Conservation (phyloP, 1,139 yeast genomes). For the Saccharomyces hybrid region DNA sequence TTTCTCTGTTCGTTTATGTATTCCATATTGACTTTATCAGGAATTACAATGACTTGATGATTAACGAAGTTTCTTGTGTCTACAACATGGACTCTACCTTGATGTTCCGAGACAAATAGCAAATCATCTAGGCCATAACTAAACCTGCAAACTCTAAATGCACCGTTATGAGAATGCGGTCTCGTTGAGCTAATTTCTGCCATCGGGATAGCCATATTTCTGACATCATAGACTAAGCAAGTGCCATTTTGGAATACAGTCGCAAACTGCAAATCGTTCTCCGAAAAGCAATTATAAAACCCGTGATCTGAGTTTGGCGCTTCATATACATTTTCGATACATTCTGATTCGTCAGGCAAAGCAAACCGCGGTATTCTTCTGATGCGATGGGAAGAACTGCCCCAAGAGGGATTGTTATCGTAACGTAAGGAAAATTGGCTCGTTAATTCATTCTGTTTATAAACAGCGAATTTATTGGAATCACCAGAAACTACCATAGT, state of each 20-base stretch:
- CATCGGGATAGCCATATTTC: conserved; percentile 50
- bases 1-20: conserved; percentile 6
- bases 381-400: conserved; percentile 15
- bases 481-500: conserved; percentile 55
- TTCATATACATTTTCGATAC: conserved; percentile 35
- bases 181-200: conserved; percentile 55
- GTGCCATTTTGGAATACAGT: conserved; percentile 82
- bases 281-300: conserved; percentile 72
- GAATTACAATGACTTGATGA: conserved; percentile 67
- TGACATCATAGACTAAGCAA: conserved; percentile 65
- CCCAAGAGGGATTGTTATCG: conserved; percentile 24
- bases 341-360: conserved; percentile 23
- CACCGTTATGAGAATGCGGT: conserved; percentile 39
- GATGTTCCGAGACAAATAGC: conserved; percentile 72
- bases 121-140: conserved; percentile 68
- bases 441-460: conserved; percentile 36
- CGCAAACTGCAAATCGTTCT: conserved; percentile 65
- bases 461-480: conserved; percentile 42
- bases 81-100: conserved; percentile 74
- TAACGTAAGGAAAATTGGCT: conserved; percentile 26
- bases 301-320: conserved; percentile 66
- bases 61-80: conserved; percentile 66
- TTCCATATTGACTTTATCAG: conserved; percentile 28
- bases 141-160: conserved; percentile 53
- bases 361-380: conserved; percentile 26